Base-by-base conservation (phyloP, 768 basidiomycete species). In the Kwoniella sp. region DNA sequence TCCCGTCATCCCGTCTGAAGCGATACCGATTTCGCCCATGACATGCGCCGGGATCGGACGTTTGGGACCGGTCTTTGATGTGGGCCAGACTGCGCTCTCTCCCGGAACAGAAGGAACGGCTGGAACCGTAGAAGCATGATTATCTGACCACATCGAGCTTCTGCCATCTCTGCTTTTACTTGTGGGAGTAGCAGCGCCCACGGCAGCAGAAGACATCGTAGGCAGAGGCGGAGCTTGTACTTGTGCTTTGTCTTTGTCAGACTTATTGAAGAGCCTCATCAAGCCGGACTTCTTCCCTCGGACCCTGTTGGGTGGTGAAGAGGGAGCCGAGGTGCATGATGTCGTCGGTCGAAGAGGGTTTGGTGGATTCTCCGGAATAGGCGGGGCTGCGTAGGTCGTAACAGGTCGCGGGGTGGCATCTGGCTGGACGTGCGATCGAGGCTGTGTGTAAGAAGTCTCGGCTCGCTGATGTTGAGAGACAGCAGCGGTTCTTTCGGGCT, bases 211-310 rank as follows among this genome's bases (percentile, higher is more conserved):
- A 6, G 40, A 40, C 5, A 30, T 15, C 6, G 22, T 12, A 25
- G 61, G 48, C 48, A 52, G 37, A 25, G 55, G 52, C 6, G 60
- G 60, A 12, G 44, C 15, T 9, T 26, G 33, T 15, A 17, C 40
- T 10, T 44, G 33, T 33, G 13, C 17, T 29, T 44, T 33, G 40
- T 25, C 40, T 40, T 44, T 47, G 47, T 33, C 44, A 49, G 50
- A 56, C 50, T 65, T 64, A 33, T 67, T 70, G 60, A 70, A 67
- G 8, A 70, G 36, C 29, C 63, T 63, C 69, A 70, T 67, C 44
- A 70, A 27, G 4, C 69, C 69, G 8, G 69, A 70, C 54, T 67
- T 70, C 21, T 70, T 70, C 2, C 27, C n/a, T 53, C 52, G 44
- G 12, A 64, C 52, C 29, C 59, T 52, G 53, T 60, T 60, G n/a